Evolutionary conservation across 345 rosid species (phyloP).

Genomic region (Mercurialis annua): DNA sequence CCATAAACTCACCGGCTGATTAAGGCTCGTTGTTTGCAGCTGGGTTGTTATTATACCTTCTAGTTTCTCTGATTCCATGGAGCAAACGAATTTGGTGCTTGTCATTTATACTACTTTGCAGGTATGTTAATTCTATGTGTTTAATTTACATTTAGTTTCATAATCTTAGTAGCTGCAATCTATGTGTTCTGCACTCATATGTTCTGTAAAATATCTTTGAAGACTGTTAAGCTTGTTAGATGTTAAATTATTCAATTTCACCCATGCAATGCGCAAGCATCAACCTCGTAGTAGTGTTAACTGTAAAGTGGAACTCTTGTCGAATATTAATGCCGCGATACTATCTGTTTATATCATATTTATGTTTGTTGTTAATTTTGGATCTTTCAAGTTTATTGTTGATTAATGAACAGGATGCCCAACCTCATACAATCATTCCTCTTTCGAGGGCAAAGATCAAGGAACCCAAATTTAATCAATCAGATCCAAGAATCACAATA

Average conservation of each 20-base stretch:
- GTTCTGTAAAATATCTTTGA: no score
- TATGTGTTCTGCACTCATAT: background rate
- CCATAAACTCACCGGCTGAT: background rate
- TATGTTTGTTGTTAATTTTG: background rate
- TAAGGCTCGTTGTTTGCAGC: slow-evolving; percentile 13
- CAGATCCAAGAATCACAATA: slow-evolving; percentile 35
- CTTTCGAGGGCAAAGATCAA: slow-evolving; percentile 49
- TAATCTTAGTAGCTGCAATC: background rate
- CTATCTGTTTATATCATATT: background rate
- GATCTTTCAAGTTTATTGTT: slow-evolving; percentile 10
- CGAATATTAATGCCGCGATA: background rate
- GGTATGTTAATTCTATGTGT: slow-evolving; percentile 9
- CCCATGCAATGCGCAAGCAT: no score
- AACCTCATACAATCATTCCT: slow-evolving; percentile 35
- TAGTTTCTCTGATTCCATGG: slow-evolving; percentile 14
- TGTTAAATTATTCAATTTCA: no score
- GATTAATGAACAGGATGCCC: slow-evolving; percentile 37
- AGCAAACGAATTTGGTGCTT: slow-evolving; percentile 18
- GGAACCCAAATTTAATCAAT: slow-evolving; percentile 40
- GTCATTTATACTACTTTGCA: slow-evolving; percentile 19
- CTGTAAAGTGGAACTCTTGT: background rate
- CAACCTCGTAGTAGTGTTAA: background rate
- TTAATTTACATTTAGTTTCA: slow-evolving; percentile 10
- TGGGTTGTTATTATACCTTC: slow-evolving; percentile 27
- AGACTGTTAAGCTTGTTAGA: no score